Evolutionary conservation across 345 rosid species (phyloP).

Genomic region (Eucalyptus melliodora): DNA sequence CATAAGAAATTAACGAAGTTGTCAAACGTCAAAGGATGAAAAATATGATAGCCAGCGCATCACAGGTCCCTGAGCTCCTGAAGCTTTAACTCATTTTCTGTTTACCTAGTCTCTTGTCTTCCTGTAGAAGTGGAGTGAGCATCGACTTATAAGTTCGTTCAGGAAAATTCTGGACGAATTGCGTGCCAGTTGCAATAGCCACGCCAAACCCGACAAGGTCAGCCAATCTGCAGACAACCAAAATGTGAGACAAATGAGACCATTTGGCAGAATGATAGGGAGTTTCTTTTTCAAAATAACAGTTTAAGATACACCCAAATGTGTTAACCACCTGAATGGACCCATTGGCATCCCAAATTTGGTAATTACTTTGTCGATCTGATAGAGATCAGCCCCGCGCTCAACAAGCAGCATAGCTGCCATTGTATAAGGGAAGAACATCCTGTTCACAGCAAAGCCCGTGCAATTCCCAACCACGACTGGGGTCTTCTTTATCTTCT

Average conservation of each 20-base stretch:
- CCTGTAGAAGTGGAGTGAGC: conserved; percentile 80
- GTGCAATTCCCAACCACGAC: conserved; percentile 97
- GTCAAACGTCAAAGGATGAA: neutral
- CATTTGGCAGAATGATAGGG: neutral
- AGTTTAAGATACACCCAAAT: neutral
- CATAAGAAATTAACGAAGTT: neutral
- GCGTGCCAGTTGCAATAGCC: conserved; percentile 64
- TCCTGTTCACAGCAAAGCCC: conserved; percentile 96
- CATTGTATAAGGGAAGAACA: conserved; percentile 93
- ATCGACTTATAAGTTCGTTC: conserved; percentile 80
- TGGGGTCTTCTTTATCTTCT: conserved; percentile 86
- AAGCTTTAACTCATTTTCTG: conserved; percentile 49
- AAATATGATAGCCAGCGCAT: conserved; percentile 48
- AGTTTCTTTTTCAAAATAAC: neutral
- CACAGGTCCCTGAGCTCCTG: conserved; percentile 57
- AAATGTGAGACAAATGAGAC: neutral
- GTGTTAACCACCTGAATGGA: conserved; percentile 59
- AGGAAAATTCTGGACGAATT: conserved; percentile 71
- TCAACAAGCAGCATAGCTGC: conserved; percentile 78
- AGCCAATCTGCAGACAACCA: conserved; percentile 39
- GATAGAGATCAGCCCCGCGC: conserved; percentile 71
- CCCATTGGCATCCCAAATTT: conserved; percentile 99
- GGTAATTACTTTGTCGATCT: conserved; percentile 58
- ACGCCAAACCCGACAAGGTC: conserved; percentile 97
- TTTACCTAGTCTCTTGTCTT: conserved; percentile 93